Evolutionary conservation across 805 yeast genomes (phyloP), one percentile per base, ranked within the genome.

Genomic region (Zygoascus bituminiphila): DNA sequence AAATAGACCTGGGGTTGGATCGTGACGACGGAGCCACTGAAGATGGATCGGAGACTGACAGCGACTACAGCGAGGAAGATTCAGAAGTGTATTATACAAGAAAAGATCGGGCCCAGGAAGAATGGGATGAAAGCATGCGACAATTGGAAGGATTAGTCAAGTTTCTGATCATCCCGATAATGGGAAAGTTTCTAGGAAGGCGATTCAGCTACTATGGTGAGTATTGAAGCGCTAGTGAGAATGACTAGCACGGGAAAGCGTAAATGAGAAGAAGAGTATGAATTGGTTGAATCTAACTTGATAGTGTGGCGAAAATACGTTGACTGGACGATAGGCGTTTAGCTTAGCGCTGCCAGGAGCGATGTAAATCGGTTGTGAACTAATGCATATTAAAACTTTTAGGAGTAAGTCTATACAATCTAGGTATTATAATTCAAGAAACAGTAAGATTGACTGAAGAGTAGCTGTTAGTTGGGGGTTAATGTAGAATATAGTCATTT

Each of bases 121-220:
- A 83, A 53, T 83, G 88, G 88, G 88, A 83, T 44, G 85, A 79
- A 58, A 78, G 81, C 50, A 52, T 83, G 49, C 66, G 66, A 45
- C 87, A 82, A 61, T 63, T 84, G 42, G 73, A 73, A 24, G 72
- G 71, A 12, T 68, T 84, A 35, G 62, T 82, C 14, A 73, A 74
- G 48, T 67, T 75, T 50, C 75, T 84, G 9, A 55, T 83, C 29
- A 69, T 82, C 42, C 91, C 91, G 1, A 62, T 82, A 47, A 56
- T 79, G 12, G 91, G 89, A n/a, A 78, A 78, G 60, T 71, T 78
- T 44, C 54, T 84, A 39, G 91, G 91, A 8, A 71, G 89, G 45
- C 63, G 79, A 54, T 68, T 72, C 53, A 77, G 84, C 10, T 62
- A 60, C 36, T 58, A 44, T 24, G 38, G 67, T 63, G 52, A 48